Percentiles rank a stretch among this genome's conserved stretches.
These are phyloP conservation scores for Mucor sp. DNA, from an alignment of 371 early-diverging fungal genomes.

Conservation along the genomic window DNA sequence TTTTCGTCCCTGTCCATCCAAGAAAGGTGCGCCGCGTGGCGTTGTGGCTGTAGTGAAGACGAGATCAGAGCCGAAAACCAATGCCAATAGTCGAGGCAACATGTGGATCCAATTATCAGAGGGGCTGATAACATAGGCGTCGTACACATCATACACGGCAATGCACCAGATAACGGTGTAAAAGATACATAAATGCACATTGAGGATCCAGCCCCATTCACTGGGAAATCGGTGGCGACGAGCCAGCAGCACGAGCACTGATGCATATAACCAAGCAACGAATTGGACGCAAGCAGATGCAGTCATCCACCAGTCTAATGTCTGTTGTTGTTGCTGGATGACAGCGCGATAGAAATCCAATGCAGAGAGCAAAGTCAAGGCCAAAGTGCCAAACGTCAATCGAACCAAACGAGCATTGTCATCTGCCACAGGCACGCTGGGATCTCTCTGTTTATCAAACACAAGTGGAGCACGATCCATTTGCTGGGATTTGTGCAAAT, in stretches of 20 bases:
- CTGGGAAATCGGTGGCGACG: conserved; percentile 25
- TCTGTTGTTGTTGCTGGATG: background rate
- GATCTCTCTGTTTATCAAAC: conserved; percentile 22
- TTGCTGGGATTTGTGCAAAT: conserved; percentile 22
- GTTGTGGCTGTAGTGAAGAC: conserved; percentile 30
- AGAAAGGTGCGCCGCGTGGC: conserved; percentile 33
- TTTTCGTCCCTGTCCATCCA: conserved; percentile 35
- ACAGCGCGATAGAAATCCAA: conserved; percentile 15
- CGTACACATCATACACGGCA: conserved; percentile 17
- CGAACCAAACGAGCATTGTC: conserved; percentile 16
- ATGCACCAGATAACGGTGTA: conserved; percentile 21
- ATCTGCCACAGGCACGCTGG: conserved; percentile 6
- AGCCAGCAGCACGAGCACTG: conserved; percentile 25
- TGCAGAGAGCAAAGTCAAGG: conserved; percentile 3
- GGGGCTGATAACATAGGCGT: conserved; percentile 1
- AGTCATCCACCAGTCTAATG: conserved; percentile 1
- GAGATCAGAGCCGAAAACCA: conserved; percentile 32
- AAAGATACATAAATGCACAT: conserved; percentile 40
- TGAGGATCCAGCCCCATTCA: conserved; percentile 37
- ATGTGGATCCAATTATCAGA: conserved; percentile 7
- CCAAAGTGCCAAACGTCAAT: conserved; percentile 16
- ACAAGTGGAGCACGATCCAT: conserved; percentile 14
- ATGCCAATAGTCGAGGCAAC: conserved; percentile 14
- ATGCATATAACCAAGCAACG: conserved; percentile 30
- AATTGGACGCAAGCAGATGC: conserved; percentile 13